phyloP scores from a whole-genome alignment of 768 basidiomycete genomes.

The Suillus lakei region DNA sequence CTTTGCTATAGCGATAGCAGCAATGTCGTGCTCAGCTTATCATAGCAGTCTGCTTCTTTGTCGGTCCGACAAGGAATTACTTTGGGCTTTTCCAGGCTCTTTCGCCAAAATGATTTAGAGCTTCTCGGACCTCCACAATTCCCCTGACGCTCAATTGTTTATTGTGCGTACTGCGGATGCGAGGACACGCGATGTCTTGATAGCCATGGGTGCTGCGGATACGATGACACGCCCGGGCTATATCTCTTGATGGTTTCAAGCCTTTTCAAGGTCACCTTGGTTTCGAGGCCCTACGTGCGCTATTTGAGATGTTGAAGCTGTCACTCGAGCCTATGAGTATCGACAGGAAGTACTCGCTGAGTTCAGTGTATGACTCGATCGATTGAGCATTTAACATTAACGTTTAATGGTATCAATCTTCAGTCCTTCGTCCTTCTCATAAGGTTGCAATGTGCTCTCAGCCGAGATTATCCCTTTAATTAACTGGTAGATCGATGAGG shows the following conservation, averaged over 20 bases:
- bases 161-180: background rate
- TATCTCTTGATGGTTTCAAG: too few relatives aligned
- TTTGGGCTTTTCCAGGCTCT: background rate
- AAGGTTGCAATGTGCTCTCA: background rate
- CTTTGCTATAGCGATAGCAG: slow-evolving; percentile 1
- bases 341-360: background rate
- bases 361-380: too few relatives aligned
- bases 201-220: too few relatives aligned
- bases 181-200: too few relatives aligned
- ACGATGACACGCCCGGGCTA: too few relatives aligned
- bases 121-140: too few relatives aligned
- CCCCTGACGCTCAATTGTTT: background rate
- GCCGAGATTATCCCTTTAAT: background rate
- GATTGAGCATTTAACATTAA: too few relatives aligned
- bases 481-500: background rate
- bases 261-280: background rate
- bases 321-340: background rate
- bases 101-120: background rate
- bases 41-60: background rate
- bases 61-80: background rate
- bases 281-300: background rate
- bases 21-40: background rate
- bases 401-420: background rate
- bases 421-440: background rate
- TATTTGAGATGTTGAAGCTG: too few relatives aligned